Evolutionary conservation across 2,329 filamentous ascomycete species (phyloP), one percentile per base, ranked within the genome.

Genomic region (Phialemonium atrogriseum): DNA sequence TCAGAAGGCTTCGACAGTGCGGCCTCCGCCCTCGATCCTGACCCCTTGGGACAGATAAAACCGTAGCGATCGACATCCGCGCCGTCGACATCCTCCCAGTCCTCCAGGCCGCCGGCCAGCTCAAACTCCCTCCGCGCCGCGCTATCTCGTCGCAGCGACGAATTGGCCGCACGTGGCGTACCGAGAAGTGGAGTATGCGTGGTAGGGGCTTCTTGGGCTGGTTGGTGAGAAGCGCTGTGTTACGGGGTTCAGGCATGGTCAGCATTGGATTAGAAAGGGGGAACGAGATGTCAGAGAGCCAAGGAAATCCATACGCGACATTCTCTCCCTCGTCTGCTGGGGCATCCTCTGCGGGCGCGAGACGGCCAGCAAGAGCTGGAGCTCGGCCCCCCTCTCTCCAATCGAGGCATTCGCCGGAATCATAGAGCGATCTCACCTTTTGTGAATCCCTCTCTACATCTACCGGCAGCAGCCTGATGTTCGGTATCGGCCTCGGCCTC

Each of bases 341-440:
- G 54, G 60, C 60, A 55, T 72, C 67, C 47, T 54, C 59, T 48
- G 62, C 62, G 43, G 69, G 61, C 49, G 64, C 62, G 39, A 64
- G 55, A 38, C 58, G 62, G 48, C 65, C 68, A 52, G 57, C 60
- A 44, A 50, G 51, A 27, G 63, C 64, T 50, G 59, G 64, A 50
- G 51, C 59, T 43, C 60, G 55, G 38, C 54, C 60, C 40, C 68
- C 66, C 49, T 70, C 64, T 54, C 71, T 66, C 64, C 64, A 70
- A 42, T 56, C 58, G 55, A 67, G 54, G 55, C 53, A 56, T 51
- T 70, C 69, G 58, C 64, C 65, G 49, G 63, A 62, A 60, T 69
- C 65, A 65, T 77, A 77, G 59, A 77, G 71, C 58, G 70, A 76
- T 66, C 72, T 74, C 67, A 77, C 72, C 66, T 76, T 75, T 70